Evolutionary conservation across 805 yeast species (phyloP).

Genomic region (Nakazawaea molendinolei): DNA sequence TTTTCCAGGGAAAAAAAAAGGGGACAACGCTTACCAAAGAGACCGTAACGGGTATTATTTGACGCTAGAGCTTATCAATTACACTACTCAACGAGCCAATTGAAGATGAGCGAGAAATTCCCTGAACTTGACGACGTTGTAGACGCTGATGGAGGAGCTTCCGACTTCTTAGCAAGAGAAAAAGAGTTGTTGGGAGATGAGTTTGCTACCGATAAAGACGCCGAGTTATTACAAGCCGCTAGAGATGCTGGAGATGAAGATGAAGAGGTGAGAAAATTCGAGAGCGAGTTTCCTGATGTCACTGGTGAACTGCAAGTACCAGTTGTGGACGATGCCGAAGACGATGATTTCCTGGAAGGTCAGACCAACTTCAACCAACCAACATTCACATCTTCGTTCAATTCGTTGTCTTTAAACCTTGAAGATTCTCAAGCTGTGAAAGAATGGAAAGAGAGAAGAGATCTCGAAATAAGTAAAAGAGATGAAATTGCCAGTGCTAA

Average conservation of each 20-base stretch:
- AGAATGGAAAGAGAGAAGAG: conserved; percentile 81
- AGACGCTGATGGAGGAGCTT: conserved; percentile 30
- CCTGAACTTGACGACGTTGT: conserved; percentile 56
- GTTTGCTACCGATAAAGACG: conserved; percentile 60
- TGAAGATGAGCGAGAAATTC: conserved; percentile 62
- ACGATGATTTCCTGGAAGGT: conserved; percentile 35
- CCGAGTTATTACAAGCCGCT: conserved; percentile 34
- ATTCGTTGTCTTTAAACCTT: conserved; percentile 16
- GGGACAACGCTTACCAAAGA: too few species aligned
- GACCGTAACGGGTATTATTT: too few species aligned
- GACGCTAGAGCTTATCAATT: too few species aligned
- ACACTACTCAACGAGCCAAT: too few species aligned
- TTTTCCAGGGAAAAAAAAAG: too few species aligned
- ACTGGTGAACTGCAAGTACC: conserved; percentile 22
- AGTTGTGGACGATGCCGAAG: conserved; percentile 24
- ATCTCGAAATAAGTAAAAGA: conserved; percentile 69
- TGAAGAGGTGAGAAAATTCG: conserved; percentile 49
- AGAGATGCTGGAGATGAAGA: conserved; percentile 36
- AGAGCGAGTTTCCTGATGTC: conserved; percentile 59
- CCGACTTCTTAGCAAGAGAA: conserved; percentile 65
- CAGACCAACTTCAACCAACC: conserved; percentile 33
- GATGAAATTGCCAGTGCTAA: conserved; percentile 65
- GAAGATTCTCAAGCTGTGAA: conserved; percentile 52
- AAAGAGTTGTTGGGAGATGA: conserved; percentile 64
- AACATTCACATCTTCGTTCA: conserved; percentile 12